Percentiles rank a stretch among this genome's conserved stretches.
Evolutionary conservation across 2,329 filamentous ascomycete genomes (phyloP).

Genomic region (Akanthomyces muscarius): DNA sequence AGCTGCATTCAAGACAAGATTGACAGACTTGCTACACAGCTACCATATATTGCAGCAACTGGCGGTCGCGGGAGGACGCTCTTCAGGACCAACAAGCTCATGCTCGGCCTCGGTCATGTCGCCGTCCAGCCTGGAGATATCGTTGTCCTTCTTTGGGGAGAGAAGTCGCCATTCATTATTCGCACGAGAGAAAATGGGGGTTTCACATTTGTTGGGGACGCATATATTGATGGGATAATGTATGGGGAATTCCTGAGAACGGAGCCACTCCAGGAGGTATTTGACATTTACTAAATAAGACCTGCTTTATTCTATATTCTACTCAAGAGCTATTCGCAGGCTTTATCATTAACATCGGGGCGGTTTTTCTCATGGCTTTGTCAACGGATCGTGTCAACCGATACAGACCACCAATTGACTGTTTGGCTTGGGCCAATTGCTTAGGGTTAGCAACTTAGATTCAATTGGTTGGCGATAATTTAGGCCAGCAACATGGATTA

Average conservation of each 20-base stretch:
- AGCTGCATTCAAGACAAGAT: slow-evolving; percentile 1
- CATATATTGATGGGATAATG: slow-evolving; percentile 24
- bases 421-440: background rate
- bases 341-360: background rate
- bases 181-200: background rate
- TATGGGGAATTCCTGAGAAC: slow-evolving; percentile 21
- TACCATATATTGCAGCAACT: background rate
- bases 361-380: background rate
- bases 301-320: background rate
- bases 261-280: slow-evolving; percentile 3
- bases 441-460: background rate
- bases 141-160: slow-evolving; percentile 19
- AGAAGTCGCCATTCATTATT: slow-evolving; percentile 19
- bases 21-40: slow-evolving; percentile 1
- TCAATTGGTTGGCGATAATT: background rate
- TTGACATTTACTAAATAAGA: background rate
- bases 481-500: background rate
- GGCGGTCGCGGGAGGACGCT: slow-evolving; percentile 16
- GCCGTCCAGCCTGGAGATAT: slow-evolving; percentile 18
- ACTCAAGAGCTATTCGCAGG: background rate
- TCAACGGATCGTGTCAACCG: background rate
- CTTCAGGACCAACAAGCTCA: slow-evolving; percentile 22
- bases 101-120: slow-evolving; percentile 19
- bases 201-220: slow-evolving; percentile 20
- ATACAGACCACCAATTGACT: background rate